Evolutionary conservation across 2,329 filamentous ascomycete genomes (phyloP).

Genomic region (Xylariaceae sp.): DNA sequence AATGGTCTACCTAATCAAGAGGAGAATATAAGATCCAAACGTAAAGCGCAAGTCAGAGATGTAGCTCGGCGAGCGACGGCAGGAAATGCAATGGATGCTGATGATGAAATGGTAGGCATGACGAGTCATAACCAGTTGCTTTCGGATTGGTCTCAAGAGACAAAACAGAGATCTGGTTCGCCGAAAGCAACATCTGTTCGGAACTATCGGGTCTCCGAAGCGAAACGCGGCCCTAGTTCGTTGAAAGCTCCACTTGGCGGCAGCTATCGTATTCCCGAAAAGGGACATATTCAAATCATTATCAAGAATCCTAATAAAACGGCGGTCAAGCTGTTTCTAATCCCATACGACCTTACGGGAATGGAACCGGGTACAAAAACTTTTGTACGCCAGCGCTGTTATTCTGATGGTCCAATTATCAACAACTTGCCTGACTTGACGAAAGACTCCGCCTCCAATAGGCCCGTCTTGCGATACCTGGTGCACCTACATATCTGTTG

Average conservation of each 20-base stretch:
- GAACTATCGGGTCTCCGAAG: neutral
- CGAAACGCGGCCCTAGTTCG: slow-evolving; percentile 53
- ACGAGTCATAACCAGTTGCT: slow-evolving; percentile 35
- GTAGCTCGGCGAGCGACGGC: slow-evolving; percentile 35
- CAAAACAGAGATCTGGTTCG: slow-evolving; percentile 28
- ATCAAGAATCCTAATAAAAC: slow-evolving; percentile 99
- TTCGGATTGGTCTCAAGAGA: slow-evolving; percentile 25
- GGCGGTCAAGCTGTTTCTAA: slow-evolving; percentile 89
- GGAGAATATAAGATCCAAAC: slow-evolving; percentile 44
- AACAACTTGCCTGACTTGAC: slow-evolving; percentile 51
- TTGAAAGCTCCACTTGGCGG: slow-evolving; percentile 75
- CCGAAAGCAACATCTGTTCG: neutral
- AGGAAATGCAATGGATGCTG: slow-evolving; percentile 23
- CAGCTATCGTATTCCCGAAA: slow-evolving; percentile 88
- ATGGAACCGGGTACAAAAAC: slow-evolving; percentile 96
- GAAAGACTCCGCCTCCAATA: slow-evolving; percentile 36
- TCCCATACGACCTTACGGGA: slow-evolving; percentile 86
- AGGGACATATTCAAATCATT: slow-evolving; percentile 92
- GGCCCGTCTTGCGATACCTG: slow-evolving; percentile 80
- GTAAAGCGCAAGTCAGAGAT: slow-evolving; percentile 46
- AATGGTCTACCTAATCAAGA: slow-evolving; percentile 61
- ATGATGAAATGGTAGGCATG: slow-evolving; percentile 14
- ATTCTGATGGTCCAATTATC: slow-evolving; percentile 80
- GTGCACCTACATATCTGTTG: slow-evolving; percentile 93
- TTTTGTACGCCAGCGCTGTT: slow-evolving; percentile 90